Evolutionary conservation across 2,329 filamentous ascomycete genomes (phyloP).

Genomic region (Aspergillus carbonarius): DNA sequence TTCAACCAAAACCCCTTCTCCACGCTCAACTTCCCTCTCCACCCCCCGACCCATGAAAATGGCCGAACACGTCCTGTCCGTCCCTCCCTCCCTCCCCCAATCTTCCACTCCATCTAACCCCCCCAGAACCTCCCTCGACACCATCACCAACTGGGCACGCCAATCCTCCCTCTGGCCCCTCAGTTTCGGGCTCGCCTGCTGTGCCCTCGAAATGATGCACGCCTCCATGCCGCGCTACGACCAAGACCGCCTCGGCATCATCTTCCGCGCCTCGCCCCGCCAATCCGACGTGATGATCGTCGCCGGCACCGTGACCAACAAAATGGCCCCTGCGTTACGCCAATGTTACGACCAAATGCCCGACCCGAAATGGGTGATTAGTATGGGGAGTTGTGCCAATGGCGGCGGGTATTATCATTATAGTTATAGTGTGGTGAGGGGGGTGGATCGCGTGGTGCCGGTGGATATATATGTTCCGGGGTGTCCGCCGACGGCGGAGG

Average conservation of each 20-base stretch:
- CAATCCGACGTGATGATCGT: slow-evolving; percentile 92
- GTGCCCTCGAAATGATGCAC: slow-evolving; percentile 91
- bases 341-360: slow-evolving; percentile 96
- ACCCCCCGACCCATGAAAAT: background rate
- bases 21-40: background rate
- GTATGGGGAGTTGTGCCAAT: slow-evolving; percentile 83
- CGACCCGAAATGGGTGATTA: slow-evolving; percentile 82
- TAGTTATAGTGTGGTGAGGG: slow-evolving; percentile 73
- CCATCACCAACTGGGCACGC: slow-evolving; percentile 70
- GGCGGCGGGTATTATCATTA: slow-evolving; percentile 87
- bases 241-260: slow-evolving; percentile 82
- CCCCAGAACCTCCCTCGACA: slow-evolving; percentile 4
- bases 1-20: too few species aligned
- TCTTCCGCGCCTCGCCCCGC: slow-evolving; percentile 83
- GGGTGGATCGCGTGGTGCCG: slow-evolving; percentile 73
- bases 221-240: slow-evolving; percentile 85
- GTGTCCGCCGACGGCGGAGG: slow-evolving; percentile 59
- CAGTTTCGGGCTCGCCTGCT: slow-evolving; percentile 86
- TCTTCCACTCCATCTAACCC: background rate
- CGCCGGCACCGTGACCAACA: slow-evolving; percentile 86
- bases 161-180: slow-evolving; percentile 86
- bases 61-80: background rate
- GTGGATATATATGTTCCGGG: slow-evolving; percentile 80
- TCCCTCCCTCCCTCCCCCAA: too few species aligned
- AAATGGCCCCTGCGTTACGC: slow-evolving; percentile 86